Conservation (phyloP, 1,284 basidiomycete species). For the Coniferiporia sulphurascens region DNA sequence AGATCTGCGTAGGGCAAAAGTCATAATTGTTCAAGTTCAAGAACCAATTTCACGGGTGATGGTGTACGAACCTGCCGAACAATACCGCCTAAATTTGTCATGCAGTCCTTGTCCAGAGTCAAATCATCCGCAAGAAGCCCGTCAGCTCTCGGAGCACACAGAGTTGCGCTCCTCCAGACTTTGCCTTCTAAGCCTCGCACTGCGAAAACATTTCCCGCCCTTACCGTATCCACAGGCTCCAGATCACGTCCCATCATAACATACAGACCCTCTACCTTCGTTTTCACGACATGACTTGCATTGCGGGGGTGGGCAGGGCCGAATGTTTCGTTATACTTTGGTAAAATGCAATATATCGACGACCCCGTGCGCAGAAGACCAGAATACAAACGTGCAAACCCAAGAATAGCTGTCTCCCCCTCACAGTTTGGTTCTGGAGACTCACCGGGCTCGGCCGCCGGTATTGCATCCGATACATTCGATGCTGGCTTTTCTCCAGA, state of each 20-base stretch:
- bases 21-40: conserved; percentile 8
- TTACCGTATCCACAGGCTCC: conserved; percentile 76
- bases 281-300: conserved; percentile 57
- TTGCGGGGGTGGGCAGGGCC: conserved; percentile 69
- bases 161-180: conserved; percentile 87
- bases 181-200: conserved; percentile 87
- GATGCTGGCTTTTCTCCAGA: conserved; percentile 21
- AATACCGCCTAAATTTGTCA: conserved; percentile 84
- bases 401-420: conserved; percentile 67
- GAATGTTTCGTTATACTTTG: conserved; percentile 80
- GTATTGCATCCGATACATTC: conserved; percentile 22
- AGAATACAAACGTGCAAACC: conserved; percentile 93
- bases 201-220: conserved; percentile 96
- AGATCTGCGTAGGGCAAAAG: conserved; percentile 40
- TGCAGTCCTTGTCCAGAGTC: conserved; percentile 41
- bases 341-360: conserved; percentile 72
- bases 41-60: neutral
- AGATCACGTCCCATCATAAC: conserved; percentile 98
- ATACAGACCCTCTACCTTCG: conserved; percentile 78
- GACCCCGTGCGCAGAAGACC: conserved; percentile 73
- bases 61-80: conserved; percentile 55
- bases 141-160: conserved; percentile 62
- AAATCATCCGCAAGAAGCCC: conserved; percentile 38
- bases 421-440: conserved; percentile 21
- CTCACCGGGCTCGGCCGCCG: conserved; percentile 19